Evolutionary conservation across 1,139 yeast genomes (phyloP).

Genomic region (Candida sp.): DNA sequence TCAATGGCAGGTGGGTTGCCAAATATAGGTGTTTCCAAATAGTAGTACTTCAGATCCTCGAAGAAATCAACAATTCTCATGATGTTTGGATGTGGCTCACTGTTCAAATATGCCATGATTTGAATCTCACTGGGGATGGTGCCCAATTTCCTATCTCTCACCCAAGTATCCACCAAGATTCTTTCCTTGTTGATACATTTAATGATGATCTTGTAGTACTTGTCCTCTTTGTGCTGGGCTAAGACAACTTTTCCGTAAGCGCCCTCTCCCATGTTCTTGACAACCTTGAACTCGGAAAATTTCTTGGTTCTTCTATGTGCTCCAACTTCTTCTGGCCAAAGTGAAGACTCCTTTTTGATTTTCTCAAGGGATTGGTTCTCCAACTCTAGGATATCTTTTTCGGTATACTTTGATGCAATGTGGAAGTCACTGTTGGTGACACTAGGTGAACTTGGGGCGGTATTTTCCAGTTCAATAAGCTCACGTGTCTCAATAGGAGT

Average conservation of each 20-base stretch:
- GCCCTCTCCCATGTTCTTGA: slow-evolving; percentile 92
- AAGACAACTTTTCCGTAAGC: slow-evolving; percentile 94
- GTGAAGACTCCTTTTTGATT: slow-evolving; percentile 35
- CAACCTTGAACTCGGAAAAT: slow-evolving; percentile 67
- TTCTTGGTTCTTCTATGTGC: slow-evolving; percentile 64
- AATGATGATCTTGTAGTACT: slow-evolving; percentile 70
- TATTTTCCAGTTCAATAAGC: slow-evolving; percentile 6
- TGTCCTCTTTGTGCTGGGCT: slow-evolving; percentile 70
- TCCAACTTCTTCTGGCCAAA: slow-evolving; percentile 67
- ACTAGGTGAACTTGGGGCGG: slow-evolving; percentile 3
- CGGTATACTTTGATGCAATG: slow-evolving; percentile 28
- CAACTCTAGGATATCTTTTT: slow-evolving; percentile 40
- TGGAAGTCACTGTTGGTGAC: slow-evolving; percentile 5
- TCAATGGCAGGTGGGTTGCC: slow-evolving; percentile 92
- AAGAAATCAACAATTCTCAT: slow-evolving; percentile 87
- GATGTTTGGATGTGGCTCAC: slow-evolving; percentile 85
- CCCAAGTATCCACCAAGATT: slow-evolving; percentile 97
- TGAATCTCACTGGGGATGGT: slow-evolving; percentile 96
- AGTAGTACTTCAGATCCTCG: slow-evolving; percentile 88
- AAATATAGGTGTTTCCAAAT: slow-evolving; percentile 89
- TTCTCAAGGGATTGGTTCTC: slow-evolving; percentile 49
- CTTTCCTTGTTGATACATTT: slow-evolving; percentile 93
- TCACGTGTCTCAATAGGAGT: slow-evolving; percentile 1
- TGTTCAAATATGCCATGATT: slow-evolving; percentile 79
- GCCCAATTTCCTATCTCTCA: slow-evolving; percentile 86